phyloP scores from a whole-genome alignment of 108 stramenopile genomes.

The Poteriospumella lacustris region DNA sequence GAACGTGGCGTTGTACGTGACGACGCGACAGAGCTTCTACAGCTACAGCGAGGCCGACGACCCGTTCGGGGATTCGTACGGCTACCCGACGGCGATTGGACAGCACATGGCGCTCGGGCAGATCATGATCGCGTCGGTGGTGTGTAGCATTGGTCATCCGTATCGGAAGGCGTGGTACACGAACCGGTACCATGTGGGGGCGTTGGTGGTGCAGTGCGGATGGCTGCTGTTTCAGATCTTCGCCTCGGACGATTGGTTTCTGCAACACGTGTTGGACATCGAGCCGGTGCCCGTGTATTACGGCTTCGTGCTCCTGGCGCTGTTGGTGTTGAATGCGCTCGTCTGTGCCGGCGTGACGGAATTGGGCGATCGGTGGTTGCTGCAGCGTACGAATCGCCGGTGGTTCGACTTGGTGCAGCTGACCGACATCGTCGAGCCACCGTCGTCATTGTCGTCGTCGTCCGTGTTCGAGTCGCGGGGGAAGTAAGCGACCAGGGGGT shows the following conservation, averaged over 20 bases:
- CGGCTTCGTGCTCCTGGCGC: background rate
- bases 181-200: background rate
- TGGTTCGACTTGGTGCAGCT: no score
- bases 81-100: background rate
- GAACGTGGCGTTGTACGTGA: background rate
- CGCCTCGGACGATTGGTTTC: background rate
- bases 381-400: background rate
- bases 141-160: conserved; percentile 1
- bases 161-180: background rate
- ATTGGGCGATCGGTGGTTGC: background rate
- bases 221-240: background rate
- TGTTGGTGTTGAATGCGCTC: background rate
- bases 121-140: conserved; percentile 10
- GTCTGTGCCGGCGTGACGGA: background rate
- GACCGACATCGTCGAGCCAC: no score
- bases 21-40: background rate
- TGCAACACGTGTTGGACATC: background rate
- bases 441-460: no score
- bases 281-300: background rate
- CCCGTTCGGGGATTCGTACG: conserved; percentile 14
- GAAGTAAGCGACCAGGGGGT: no score
- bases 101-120: background rate
- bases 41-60: background rate
- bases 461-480: no score
- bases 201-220: background rate